These are phyloP conservation scores for Asterochloris sp. DNA, from an alignment of 139 green algal genomes.

Conservation along the genomic window DNA sequence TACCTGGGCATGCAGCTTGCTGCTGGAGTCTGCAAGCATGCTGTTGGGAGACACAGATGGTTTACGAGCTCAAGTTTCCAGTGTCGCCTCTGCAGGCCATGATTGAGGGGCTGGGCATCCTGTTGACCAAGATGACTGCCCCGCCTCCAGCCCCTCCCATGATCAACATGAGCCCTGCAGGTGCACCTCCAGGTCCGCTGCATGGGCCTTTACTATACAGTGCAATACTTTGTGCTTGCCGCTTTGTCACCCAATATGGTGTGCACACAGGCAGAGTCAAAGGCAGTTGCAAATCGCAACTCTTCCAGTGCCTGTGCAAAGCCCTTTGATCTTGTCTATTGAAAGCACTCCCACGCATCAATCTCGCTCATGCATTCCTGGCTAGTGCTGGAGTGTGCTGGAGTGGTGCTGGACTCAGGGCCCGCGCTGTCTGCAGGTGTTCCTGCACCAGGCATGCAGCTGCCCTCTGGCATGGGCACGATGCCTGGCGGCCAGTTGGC, in stretches of 20 bases:
- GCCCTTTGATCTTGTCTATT: neutral
- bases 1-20: neutral
- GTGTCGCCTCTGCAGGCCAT: slow-evolving; percentile 59
- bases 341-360: neutral
- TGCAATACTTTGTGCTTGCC: neutral
- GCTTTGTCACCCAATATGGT: neutral
- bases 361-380: neutral
- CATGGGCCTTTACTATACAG: neutral
- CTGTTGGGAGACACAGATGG: neutral
- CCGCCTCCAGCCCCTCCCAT: slow-evolving; percentile 62
- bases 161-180: slow-evolving; percentile 42
- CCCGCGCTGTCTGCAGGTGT: neutral
- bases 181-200: slow-evolving; percentile 13
- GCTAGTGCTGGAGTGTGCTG: neutral
- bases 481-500: neutral
- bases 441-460: neutral
- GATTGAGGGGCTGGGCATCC: slow-evolving; percentile 96
- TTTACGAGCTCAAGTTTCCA: neutral
- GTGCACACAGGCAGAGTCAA: neutral
- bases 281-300: neutral
- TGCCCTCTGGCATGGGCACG: neutral
- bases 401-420: neutral
- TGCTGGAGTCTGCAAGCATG: no score
- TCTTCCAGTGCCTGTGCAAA: neutral
- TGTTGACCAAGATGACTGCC: slow-evolving; percentile 84